Evolutionary conservation across 2,329 filamentous ascomycete genomes (phyloP).

Genomic region (Pseudocercospora eumusae): DNA sequence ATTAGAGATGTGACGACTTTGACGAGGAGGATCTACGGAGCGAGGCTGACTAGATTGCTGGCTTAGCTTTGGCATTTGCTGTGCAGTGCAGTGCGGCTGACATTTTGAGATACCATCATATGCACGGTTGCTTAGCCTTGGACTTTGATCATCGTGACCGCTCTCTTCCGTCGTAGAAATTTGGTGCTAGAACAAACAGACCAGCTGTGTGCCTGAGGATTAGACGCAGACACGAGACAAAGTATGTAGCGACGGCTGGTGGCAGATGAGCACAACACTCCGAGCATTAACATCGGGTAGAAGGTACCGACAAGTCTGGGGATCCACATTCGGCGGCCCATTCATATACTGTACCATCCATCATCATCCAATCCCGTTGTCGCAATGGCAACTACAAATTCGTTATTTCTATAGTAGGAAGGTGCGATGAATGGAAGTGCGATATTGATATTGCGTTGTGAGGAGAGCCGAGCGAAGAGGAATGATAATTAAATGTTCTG

Average conservation of each 20-base stretch:
- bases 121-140: constrained; percentile 14
- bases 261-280: background rate
- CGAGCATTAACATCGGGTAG: constrained; percentile 1
- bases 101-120: constrained; percentile 19
- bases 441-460: constrained; percentile 1
- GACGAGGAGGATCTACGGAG: constrained; percentile 11
- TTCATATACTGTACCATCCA: no score
- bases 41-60: constrained; percentile 11
- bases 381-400: background rate
- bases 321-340: background rate
- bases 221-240: background rate
- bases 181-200: background rate
- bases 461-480: constrained; percentile 8
- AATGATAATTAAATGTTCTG: background rate
- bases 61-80: constrained; percentile 7
- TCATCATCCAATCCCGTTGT: background rate
- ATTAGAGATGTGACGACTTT: constrained; percentile 8
- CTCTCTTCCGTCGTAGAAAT: background rate
- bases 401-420: background rate
- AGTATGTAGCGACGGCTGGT: no score
- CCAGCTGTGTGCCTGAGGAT: background rate
- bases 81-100: constrained; percentile 14
- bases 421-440: background rate
- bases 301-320: background rate
- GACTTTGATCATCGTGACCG: background rate